Conservation (phyloP, 495 filamentous ascomycete genomes). For the Lindgomyces ingoldianus region DNA sequence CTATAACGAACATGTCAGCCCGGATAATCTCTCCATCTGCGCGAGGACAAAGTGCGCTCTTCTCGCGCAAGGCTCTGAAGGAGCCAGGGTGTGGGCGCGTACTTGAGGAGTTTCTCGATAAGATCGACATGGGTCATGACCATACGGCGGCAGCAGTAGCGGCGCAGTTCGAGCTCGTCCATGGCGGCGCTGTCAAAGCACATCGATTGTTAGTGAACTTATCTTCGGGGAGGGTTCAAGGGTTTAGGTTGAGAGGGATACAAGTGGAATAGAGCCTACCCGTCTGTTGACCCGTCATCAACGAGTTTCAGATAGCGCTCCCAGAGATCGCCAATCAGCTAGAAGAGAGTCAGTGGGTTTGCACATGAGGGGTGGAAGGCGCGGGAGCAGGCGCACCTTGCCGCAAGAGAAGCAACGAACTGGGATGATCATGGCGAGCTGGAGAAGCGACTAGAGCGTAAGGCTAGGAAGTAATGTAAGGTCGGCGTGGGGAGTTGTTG, state of each 20-base stretch:
- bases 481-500: no score
- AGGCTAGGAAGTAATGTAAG: no score
- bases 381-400: slow-evolving; percentile 75
- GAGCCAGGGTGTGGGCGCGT: slow-evolving; percentile 47
- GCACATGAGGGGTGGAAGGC: background rate
- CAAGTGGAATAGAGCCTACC: slow-evolving; percentile 59
- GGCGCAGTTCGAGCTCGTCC: slow-evolving; percentile 86
- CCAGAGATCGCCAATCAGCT: slow-evolving; percentile 98
- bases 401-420: slow-evolving; percentile 98
- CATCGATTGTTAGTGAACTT: slow-evolving; percentile 13
- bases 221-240: no score
- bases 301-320: slow-evolving; percentile 86
- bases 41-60: background rate
- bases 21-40: background rate
- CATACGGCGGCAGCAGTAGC: slow-evolving; percentile 98
- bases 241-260: no score
- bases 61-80: no score
- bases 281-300: slow-evolving; percentile 73
- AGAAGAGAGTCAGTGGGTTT: slow-evolving; percentile 3
- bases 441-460: background rate
- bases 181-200: slow-evolving; percentile 79
- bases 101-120: slow-evolving; percentile 98
- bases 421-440: slow-evolving; percentile 83
- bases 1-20: background rate
- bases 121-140: slow-evolving; percentile 99